Percentiles rank a stretch among this genome's conserved stretches.
Evolutionary conservation across 306 rosid genomes (phyloP).

Genomic region (Myrica gale): DNA sequence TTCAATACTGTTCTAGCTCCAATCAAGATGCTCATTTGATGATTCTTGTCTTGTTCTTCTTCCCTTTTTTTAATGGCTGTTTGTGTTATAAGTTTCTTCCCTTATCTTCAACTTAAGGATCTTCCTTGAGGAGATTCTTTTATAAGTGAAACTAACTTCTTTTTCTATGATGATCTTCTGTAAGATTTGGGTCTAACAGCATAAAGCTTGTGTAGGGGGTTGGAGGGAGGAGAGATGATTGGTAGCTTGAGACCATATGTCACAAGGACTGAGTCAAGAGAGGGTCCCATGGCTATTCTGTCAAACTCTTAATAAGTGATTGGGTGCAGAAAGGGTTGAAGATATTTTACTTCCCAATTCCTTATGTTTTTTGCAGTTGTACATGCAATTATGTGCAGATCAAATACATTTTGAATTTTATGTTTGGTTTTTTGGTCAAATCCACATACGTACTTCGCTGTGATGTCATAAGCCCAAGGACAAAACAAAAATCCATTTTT

Average conservation of each 20-base stretch:
- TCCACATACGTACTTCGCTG: background rate
- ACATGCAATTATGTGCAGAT: background rate
- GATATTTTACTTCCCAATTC: background rate
- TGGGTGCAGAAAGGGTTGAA: background rate
- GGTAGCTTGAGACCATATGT: background rate
- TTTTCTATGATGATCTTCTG: background rate
- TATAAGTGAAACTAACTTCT: background rate
- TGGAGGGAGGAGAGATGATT: background rate
- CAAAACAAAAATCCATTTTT: constrained; percentile 20
- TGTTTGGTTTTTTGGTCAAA: background rate
- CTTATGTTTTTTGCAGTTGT: background rate
- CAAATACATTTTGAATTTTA: constrained; percentile 4
- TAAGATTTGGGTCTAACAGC: background rate
- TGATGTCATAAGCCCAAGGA: background rate
- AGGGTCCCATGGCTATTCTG: background rate
- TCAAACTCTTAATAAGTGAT: background rate
- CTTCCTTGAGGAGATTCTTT: constrained; percentile 1
- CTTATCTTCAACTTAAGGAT: background rate
- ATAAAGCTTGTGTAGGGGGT: background rate
- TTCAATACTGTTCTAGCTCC: background rate
- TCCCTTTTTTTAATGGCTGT: background rate
- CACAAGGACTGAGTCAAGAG: background rate
- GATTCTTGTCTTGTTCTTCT: background rate
- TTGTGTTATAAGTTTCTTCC: background rate
- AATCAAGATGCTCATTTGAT: background rate